Evolutionary conservation across 352 stramenopile genomes (phyloP).

Genomic region (Pythium angustatum): DNA sequence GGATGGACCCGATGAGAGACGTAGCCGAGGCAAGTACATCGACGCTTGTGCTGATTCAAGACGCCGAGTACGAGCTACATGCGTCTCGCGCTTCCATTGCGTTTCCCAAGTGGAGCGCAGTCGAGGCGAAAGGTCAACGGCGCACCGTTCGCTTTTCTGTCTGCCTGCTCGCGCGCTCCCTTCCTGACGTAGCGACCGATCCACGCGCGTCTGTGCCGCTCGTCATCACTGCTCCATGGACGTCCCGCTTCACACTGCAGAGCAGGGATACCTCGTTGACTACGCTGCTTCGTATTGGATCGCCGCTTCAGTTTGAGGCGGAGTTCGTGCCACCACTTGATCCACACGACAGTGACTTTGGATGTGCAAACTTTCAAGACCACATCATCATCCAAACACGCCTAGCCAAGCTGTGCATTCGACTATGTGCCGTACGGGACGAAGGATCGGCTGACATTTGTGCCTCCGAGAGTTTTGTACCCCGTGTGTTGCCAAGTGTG

Average conservation of each 20-base stretch:
- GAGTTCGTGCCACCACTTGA: constrained; percentile 41
- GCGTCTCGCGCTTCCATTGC: constrained; percentile 18
- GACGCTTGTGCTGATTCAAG: constrained; percentile 37
- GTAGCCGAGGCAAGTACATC: constrained; percentile 4
- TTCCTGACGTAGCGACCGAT: not conserved
- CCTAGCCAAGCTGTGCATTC: constrained; percentile 49
- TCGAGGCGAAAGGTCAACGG: constrained; percentile 15
- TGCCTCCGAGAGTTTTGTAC: constrained; percentile 27
- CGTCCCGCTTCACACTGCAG: constrained; percentile 38
- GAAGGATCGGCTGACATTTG: not conserved
- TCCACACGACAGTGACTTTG: constrained; percentile 44
- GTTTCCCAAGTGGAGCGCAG: constrained; percentile 29
- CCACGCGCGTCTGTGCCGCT: constrained; percentile 32
- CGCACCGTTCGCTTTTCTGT: constrained; percentile 1
- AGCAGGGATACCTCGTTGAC: constrained; percentile 21
- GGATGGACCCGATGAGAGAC: constrained; percentile 7
- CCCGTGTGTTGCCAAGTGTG: constrained; percentile 34
- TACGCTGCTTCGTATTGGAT: constrained; percentile 29
- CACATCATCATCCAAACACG: constrained; percentile 60
- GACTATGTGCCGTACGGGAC: constrained; percentile 33
- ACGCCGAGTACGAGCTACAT: constrained; percentile 37
- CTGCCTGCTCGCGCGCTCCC: not conserved
- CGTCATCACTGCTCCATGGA: constrained; percentile 54
- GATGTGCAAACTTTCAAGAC: constrained; percentile 69
- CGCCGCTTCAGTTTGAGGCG: constrained; percentile 30